These are phyloP conservation scores for Cyberlindnera americana DNA, from an alignment of 805 yeast species.

Conservation along the genomic window DNA sequence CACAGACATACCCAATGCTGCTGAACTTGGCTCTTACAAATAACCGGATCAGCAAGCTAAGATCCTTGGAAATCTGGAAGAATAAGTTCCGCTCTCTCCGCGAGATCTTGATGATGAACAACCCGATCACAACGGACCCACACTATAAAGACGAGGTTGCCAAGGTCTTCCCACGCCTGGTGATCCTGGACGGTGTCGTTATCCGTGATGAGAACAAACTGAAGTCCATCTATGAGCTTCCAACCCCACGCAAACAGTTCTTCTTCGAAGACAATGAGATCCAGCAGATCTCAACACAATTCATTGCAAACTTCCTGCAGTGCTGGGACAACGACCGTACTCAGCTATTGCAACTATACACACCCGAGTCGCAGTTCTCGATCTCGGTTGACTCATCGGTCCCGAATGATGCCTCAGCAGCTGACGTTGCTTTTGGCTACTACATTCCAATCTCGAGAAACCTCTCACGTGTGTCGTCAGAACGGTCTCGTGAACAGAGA, in stretches of 20 bases:
- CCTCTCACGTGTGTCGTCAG: slow-evolving; percentile 54
- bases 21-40: slow-evolving; percentile 77
- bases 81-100: slow-evolving; percentile 69
- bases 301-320: slow-evolving; percentile 68
- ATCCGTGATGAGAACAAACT: slow-evolving; percentile 72
- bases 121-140: slow-evolving; percentile 58
- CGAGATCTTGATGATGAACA: slow-evolving; percentile 74
- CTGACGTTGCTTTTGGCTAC: slow-evolving; percentile 51
- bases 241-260: slow-evolving; percentile 53
- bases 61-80: slow-evolving; percentile 68
- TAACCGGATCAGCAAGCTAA: slow-evolving; percentile 59
- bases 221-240: slow-evolving; percentile 47
- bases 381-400: slow-evolving; percentile 69
- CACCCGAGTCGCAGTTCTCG: slow-evolving; percentile 82
- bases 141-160: slow-evolving; percentile 59
- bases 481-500: slow-evolving; percentile 52
- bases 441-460: slow-evolving; percentile 78
- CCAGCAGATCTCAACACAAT: slow-evolving; percentile 69
- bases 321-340: slow-evolving; percentile 79
- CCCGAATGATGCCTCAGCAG: slow-evolving; percentile 42
- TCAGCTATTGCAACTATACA: slow-evolving; percentile 70
- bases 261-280: slow-evolving; percentile 80
- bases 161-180: slow-evolving; percentile 72
- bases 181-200: slow-evolving; percentile 71
- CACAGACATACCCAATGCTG: slow-evolving; percentile 70